These are phyloP conservation scores for Taiozyma sp. DNA, from an alignment of 1,139 yeast genomes.

Conservation along the genomic window DNA sequence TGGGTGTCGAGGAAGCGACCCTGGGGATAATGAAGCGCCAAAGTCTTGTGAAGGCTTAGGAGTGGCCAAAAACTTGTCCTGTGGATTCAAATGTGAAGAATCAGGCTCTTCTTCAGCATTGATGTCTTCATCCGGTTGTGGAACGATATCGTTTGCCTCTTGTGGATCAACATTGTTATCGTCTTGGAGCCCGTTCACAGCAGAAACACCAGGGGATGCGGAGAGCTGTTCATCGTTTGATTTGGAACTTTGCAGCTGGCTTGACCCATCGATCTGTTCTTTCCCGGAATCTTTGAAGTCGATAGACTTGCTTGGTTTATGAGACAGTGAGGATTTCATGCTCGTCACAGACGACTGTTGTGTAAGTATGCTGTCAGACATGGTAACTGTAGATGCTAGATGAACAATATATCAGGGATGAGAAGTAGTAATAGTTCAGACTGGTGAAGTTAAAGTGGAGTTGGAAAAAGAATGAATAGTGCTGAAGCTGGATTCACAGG, in stretches of 20 bases:
- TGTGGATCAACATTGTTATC: background rate
- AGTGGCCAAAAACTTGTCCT: conserved; percentile 4
- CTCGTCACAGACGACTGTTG: background rate
- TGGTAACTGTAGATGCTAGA: background rate
- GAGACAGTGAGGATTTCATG: background rate
- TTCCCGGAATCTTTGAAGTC: background rate
- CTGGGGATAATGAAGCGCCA: conserved; percentile 16
- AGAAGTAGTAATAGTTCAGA: background rate
- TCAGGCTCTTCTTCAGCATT: background rate
- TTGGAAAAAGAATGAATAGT: background rate
- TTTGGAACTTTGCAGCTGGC: background rate
- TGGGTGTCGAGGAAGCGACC: conserved; percentile 51
- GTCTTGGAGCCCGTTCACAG: background rate
- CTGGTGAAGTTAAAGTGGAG: background rate
- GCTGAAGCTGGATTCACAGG: background rate
- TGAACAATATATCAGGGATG: background rate
- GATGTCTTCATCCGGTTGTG: background rate
- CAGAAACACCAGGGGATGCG: background rate
- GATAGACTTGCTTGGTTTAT: background rate
- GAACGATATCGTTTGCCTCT: background rate
- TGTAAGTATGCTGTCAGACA: background rate
- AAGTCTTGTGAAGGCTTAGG: conserved; percentile 15
- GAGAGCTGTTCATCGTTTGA: background rate
- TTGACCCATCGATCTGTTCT: background rate
- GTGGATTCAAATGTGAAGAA: background rate